phyloP scores from a whole-genome alignment of 352 stramenopile genomes.

The Phytopythium ostracodes region DNA sequence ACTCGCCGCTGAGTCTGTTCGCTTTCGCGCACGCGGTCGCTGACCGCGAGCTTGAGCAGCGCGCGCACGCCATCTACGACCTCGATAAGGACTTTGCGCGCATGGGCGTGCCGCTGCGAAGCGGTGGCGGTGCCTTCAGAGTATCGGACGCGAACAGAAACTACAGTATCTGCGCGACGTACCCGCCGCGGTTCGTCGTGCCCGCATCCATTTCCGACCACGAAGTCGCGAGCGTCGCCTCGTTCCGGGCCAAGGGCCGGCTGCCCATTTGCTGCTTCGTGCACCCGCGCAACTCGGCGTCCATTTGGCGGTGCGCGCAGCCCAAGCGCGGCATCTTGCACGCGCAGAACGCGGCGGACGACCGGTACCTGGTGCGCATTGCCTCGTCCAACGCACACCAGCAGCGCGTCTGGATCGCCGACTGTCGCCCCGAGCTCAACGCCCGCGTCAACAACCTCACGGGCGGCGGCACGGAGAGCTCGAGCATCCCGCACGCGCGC shows the following conservation, averaged over 20 bases:
- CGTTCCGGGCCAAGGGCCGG: slow-evolving; percentile 79
- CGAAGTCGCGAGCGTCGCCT: slow-evolving; percentile 59
- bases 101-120: slow-evolving; percentile 60
- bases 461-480: slow-evolving; percentile 87
- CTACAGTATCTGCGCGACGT: slow-evolving; percentile 80
- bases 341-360: slow-evolving; percentile 62
- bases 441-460: slow-evolving; percentile 88
- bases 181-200: slow-evolving; percentile 72
- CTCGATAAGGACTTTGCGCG: slow-evolving; percentile 60
- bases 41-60: slow-evolving; percentile 21
- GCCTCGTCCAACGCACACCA: slow-evolving; percentile 37
- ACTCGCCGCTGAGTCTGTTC: slow-evolving; percentile 67
- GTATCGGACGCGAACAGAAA: slow-evolving; percentile 60
- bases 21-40: slow-evolving; percentile 41
- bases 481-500: slow-evolving; percentile 59
- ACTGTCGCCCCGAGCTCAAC: slow-evolving; percentile 89
- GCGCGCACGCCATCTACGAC: slow-evolving; percentile 64
- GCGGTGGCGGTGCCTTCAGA: slow-evolving; percentile 28
- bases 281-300: slow-evolving; percentile 56
- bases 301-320: slow-evolving; percentile 83
- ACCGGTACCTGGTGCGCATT: slow-evolving; percentile 70
- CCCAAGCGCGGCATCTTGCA: slow-evolving; percentile 84
- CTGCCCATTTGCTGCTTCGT: slow-evolving; percentile 84
- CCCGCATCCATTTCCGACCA: slow-evolving; percentile 55
- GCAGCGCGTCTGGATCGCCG: slow-evolving; percentile 79